Evolutionary conservation across 371 early-diverging fungal species (phyloP).

Genomic region (Syncephalastrum sp.): DNA sequence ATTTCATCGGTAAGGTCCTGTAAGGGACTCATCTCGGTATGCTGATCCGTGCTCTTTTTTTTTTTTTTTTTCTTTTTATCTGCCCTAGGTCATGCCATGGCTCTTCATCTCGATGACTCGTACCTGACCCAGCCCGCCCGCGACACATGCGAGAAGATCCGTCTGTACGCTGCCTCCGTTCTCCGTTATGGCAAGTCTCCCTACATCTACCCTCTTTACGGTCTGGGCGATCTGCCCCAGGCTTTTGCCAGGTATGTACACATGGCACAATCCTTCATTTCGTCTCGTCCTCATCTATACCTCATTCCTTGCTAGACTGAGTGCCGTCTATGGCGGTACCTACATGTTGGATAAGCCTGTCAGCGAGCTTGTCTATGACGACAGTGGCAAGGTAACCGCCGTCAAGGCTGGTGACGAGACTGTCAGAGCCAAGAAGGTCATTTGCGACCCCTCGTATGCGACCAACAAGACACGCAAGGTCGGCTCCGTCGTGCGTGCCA

Average conservation of each 20-base stretch:
- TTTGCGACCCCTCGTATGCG: constrained; percentile 96
- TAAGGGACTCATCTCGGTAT: not conserved
- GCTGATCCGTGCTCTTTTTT: not conserved
- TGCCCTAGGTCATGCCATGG: constrained; percentile 88
- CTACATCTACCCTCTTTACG: constrained; percentile 99
- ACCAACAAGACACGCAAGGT: constrained; percentile 69
- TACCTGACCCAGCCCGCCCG: constrained; percentile 88
- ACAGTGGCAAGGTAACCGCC: constrained; percentile 81
- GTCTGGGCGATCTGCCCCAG: constrained; percentile 99
- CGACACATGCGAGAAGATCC: constrained; percentile 93
- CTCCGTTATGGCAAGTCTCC: constrained; percentile 96
- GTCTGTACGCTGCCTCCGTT: constrained; percentile 92
- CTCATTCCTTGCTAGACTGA: constrained; percentile 51
- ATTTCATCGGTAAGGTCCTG: constrained; percentile 77
- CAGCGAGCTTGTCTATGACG: constrained; percentile 82
- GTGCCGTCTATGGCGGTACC: constrained; percentile 97
- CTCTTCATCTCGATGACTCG: constrained; percentile 92
- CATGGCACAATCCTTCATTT: not conserved
- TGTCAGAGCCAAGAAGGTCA: constrained; percentile 83
- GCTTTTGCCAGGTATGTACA: constrained; percentile 90
- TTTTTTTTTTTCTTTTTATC: too few species aligned
- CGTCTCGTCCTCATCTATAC: not conserved
- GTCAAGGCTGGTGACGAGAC: constrained; percentile 86
- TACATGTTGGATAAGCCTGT: constrained; percentile 94
- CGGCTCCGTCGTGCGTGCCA: constrained; percentile 91